Conservation (phyloP, 805 yeast species). For the Dipodascus albidus region DNA sequence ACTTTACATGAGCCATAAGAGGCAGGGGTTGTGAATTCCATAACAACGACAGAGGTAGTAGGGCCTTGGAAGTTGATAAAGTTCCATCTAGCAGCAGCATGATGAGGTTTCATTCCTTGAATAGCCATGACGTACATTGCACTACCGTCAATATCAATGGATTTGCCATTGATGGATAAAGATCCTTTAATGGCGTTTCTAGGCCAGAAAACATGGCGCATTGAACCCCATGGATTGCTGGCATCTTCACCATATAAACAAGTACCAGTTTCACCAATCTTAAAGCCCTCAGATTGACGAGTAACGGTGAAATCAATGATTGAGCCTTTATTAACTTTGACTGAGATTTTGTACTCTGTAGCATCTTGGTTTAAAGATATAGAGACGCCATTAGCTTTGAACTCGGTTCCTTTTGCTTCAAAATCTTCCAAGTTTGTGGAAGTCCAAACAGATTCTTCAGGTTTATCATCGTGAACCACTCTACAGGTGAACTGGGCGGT, state of each 20-base stretch:
- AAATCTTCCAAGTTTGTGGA: slow-evolving; percentile 81
- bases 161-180: slow-evolving; percentile 33
- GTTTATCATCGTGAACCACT: slow-evolving; percentile 44
- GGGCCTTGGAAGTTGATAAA: slow-evolving; percentile 80
- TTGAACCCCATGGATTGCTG: slow-evolving; percentile 88
- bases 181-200: slow-evolving; percentile 64
- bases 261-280: slow-evolving; percentile 80
- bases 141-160: slow-evolving; percentile 23
- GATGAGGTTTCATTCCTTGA: slow-evolving; percentile 99
- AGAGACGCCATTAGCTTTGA: slow-evolving; percentile 59
- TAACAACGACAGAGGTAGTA: slow-evolving; percentile 61
- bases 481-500: slow-evolving; percentile 92
- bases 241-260: slow-evolving; percentile 79
- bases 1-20: slow-evolving; percentile 79
- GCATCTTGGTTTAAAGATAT: slow-evolving; percentile 49
- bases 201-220: slow-evolving; percentile 97
- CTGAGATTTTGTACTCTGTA: slow-evolving; percentile 40
- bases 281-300: slow-evolving; percentile 62
- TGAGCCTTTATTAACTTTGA: slow-evolving; percentile 58
- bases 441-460: slow-evolving; percentile 66
- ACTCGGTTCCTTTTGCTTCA: slow-evolving; percentile 58
- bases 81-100: slow-evolving; percentile 96
- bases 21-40: slow-evolving; percentile 93
- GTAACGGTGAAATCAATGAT: slow-evolving; percentile 56
- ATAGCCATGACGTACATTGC: slow-evolving; percentile 92